Conservation (phyloP, 352 stramenopile genomes). For the Phytophthora sansomeana region DNA sequence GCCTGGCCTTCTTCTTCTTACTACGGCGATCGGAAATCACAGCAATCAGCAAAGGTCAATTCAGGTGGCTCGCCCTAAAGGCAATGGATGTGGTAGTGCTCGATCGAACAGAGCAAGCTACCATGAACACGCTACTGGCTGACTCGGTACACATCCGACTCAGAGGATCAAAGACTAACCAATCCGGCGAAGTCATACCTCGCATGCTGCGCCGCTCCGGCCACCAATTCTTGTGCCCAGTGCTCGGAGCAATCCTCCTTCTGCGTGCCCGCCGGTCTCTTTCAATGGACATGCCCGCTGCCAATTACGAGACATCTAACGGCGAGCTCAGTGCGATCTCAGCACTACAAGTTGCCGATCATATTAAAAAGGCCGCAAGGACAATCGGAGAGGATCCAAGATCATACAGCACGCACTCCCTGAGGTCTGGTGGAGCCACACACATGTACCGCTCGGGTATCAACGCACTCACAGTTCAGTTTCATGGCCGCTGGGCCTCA, state of each 20-base stretch:
- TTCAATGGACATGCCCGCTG: not conserved
- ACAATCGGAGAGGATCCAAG: not conserved
- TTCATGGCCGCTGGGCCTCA: not conserved
- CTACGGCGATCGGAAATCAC: not conserved
- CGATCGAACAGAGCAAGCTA: not conserved
- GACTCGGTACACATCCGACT: not conserved
- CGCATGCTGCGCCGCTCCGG: not conserved
- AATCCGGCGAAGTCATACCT: not conserved
- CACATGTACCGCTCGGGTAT: too few relatives aligned
- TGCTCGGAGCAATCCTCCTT: not conserved
- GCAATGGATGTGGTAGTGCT: not conserved
- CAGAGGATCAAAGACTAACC: not conserved
- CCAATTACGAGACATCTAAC: not conserved
- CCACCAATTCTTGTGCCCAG: not conserved
- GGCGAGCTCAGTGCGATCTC: not conserved
- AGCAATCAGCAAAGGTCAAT: not conserved
- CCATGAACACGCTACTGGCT: not conserved
- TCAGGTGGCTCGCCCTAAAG: not conserved
- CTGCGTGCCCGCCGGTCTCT: not conserved
- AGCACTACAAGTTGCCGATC: not conserved
- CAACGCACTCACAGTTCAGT: not conserved
- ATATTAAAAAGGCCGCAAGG: not conserved
- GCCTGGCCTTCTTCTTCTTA: slow-evolving; percentile 12
- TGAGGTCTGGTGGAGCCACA: not conserved
- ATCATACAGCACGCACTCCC: not conserved